A percentile compares a stretch with the other conserved stretches of the same genome.
These are phyloP conservation scores for Corrigiola litoralis DNA, from an alignment of 179 eudicot species.

Conservation along the genomic window DNA sequence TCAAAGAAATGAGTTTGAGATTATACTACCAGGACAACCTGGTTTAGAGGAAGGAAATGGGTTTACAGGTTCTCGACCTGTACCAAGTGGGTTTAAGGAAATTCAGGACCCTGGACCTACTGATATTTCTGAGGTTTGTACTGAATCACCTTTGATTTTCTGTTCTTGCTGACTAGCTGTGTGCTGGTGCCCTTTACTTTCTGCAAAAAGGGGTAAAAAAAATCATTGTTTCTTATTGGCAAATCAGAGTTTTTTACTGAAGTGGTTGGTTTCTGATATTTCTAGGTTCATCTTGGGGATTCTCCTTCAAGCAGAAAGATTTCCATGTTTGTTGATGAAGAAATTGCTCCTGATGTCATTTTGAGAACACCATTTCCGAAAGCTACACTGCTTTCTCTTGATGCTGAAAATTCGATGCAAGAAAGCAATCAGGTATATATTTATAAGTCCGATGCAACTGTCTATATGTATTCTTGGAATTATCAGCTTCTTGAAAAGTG, in stretches of 20 bases:
- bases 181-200: no score
- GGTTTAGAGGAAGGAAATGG: conserved; percentile 6
- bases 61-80: not conserved
- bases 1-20: not conserved
- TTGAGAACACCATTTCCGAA: conserved; percentile 7
- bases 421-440: conserved; percentile 30
- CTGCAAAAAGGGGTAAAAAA: no score
- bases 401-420: conserved; percentile 20
- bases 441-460: not conserved
- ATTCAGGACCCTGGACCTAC: conserved; percentile 16
- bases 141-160: not conserved
- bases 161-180: not conserved
- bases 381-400: conserved; percentile 14
- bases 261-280: no score
- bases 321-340: conserved; percentile 8
- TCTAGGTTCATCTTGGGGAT: conserved; percentile 35
- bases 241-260: no score
- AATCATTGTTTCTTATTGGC: no score
- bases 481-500: not conserved
- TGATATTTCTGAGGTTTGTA: conserved; percentile 26
- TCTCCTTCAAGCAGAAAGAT: conserved; percentile 18
- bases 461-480: not conserved
- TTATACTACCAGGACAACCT: not conserved
- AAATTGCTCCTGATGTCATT: conserved; percentile 8
- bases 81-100: not conserved